phyloP scores from a whole-genome alignment of 148 eudicot genomes.

The Rhododendron vialii region DNA sequence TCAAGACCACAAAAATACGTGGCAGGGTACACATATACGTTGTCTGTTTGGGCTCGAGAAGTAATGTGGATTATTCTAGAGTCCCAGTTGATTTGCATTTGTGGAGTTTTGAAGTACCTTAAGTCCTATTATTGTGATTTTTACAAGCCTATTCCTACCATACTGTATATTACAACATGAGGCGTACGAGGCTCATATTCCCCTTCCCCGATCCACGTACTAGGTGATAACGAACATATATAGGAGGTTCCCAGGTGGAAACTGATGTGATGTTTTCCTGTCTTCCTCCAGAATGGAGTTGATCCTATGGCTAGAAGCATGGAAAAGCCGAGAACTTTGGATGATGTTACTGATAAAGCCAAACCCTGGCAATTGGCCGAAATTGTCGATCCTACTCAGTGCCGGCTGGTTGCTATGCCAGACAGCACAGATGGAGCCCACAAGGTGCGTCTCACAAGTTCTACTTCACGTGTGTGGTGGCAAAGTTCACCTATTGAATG shows the following conservation, averaged over 20 bases:
- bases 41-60: background rate
- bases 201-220: background rate
- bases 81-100: background rate
- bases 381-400: slow-evolving; percentile 70
- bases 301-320: slow-evolving; percentile 55
- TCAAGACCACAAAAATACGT: background rate
- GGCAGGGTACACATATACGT: background rate
- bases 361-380: slow-evolving; percentile 85
- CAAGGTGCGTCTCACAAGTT: slow-evolving; percentile 42
- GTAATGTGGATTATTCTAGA: background rate
- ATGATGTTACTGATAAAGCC: slow-evolving; percentile 59
- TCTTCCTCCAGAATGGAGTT: slow-evolving; percentile 52
- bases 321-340: slow-evolving; percentile 69
- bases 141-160: background rate
- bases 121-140: background rate
- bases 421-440: slow-evolving; percentile 61
- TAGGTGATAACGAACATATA: background rate
- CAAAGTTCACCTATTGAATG: background rate
- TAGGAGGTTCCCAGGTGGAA: background rate
- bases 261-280: background rate
- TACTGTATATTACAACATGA: background rate
- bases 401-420: slow-evolving; percentile 79
- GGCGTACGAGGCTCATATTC: background rate
- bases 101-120: background rate
- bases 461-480: background rate